Evolutionary conservation across 352 stramenopile species (phyloP), one percentile per base, ranked within the genome.

Genomic region (Globisporangium carolinianum): DNA sequence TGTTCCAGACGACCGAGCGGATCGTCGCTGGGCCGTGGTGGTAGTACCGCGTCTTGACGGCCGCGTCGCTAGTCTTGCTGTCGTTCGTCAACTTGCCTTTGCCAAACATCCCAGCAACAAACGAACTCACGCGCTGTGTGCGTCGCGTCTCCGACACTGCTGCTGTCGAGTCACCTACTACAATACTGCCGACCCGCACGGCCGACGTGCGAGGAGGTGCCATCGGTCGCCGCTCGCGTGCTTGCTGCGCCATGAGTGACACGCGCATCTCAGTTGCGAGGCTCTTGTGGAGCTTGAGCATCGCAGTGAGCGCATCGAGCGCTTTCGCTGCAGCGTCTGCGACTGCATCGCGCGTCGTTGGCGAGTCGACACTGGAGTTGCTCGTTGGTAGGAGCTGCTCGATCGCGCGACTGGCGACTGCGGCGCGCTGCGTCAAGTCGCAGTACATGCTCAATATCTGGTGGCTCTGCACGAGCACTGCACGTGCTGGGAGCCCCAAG

Each of bases 1-100:
- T 63, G 43, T 78, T 66, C 75, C 75, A 86, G 36, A 72, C 59
- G 3, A 47, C 41, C 0, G 71, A 74, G 0, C 67, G 73, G 10
- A 78, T 65, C 15, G 68, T 76, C 2, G 59, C 50, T 11, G 65
- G 51, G 5, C 63, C 63, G 0, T 35, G 38, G 41, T 83, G 72
- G 10, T 60, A 45, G 45, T 64, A 56, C 4, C 65, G 60, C 7
- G 63, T 62, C 36, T 66, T 71, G 39, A 57, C 66, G 71, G 24
- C 24, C 24, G 24, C 24, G 24, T 24, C 24, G 24, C 24, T 24
- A 24, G 3, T 59, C 57, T 10, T 58, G 55, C 15, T 41, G 9
- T 39, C 53, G 54, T 15, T 71, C 53, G 49, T 56, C 51, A 6
- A 35, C 6, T 6, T 61, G n/a, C 35, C 75, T 2, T 61, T 62